Evolutionary conservation across 176 grass and related monocot species (phyloP).

Genomic region (Zea mays): Zm-B73-REFERENCE-NAM-5.0 NC_050102.1:6873001-6873500

Average conservation of each 20-base stretch:
- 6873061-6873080: constrained; percentile 53
- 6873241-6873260: constrained; percentile 51
- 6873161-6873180: constrained; percentile 82
- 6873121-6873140: constrained; percentile 7
- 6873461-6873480: constrained; percentile 85
- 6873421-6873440: constrained; percentile 81
- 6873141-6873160: constrained; percentile 21
- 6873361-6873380: constrained; percentile 39
- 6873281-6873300: constrained; percentile 22
- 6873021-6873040: constrained; percentile 97
- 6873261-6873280: constrained; percentile 42
- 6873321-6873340: constrained; percentile 16
- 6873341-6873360: constrained; percentile 40
- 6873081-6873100: constrained; percentile 32
- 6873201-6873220: constrained; percentile 73
- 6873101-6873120: neutral
- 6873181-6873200: constrained; percentile 89
- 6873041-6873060: constrained; percentile 93
- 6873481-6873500: constrained; percentile 90
- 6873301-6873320: constrained; percentile 33
- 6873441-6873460: constrained; percentile 85
- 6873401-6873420: constrained; percentile 66
- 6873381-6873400: constrained; percentile 48
- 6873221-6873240: constrained; percentile 47
- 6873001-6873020: constrained; percentile 89